These are phyloP conservation scores for Psilocybe mexicana DNA, from an alignment of 1,284 basidiomycete genomes.

Conservation along the genomic window DNA sequence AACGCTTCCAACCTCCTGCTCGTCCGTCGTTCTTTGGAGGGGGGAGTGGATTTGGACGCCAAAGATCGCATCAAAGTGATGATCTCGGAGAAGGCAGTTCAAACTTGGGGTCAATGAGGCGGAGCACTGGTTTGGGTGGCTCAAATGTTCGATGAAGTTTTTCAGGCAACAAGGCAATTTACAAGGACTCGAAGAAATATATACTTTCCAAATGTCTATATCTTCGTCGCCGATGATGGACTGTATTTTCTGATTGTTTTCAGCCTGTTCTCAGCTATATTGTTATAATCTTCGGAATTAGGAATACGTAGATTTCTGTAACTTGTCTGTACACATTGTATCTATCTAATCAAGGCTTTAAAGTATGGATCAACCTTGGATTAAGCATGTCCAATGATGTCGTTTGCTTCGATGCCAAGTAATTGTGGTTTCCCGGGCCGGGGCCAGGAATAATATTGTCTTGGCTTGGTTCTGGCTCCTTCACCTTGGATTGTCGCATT, in stretches of 20 bases:
- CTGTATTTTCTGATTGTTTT: neutral
- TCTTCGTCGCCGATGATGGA: neutral
- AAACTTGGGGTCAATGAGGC: conserved; percentile 61
- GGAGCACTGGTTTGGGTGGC: conserved; percentile 70
- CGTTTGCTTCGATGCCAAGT: neutral
- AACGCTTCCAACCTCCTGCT: conserved; percentile 30
- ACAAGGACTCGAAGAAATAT: too few relatives aligned
- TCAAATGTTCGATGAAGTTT: conserved; percentile 52
- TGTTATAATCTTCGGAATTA: neutral
- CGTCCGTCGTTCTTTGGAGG: conserved; percentile 30
- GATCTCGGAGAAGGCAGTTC: conserved; percentile 73
- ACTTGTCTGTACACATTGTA: neutral
- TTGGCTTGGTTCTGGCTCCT: too few relatives aligned
- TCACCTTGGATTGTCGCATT: too few relatives aligned
- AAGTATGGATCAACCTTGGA: neutral
- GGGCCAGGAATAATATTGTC: too few relatives aligned
- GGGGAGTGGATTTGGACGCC: conserved; percentile 17
- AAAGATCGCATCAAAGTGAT: conserved; percentile 25
- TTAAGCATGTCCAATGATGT: neutral
- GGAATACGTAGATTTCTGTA: neutral
- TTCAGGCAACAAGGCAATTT: neutral
- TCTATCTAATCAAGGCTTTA: neutral
- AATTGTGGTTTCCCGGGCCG: neutral
- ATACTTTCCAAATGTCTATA: too few relatives aligned
- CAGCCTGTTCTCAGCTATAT: neutral